These are phyloP conservation scores for Blastobotrys apis DNA, from an alignment of 1,139 yeast genomes.

Conservation along the genomic window DNA sequence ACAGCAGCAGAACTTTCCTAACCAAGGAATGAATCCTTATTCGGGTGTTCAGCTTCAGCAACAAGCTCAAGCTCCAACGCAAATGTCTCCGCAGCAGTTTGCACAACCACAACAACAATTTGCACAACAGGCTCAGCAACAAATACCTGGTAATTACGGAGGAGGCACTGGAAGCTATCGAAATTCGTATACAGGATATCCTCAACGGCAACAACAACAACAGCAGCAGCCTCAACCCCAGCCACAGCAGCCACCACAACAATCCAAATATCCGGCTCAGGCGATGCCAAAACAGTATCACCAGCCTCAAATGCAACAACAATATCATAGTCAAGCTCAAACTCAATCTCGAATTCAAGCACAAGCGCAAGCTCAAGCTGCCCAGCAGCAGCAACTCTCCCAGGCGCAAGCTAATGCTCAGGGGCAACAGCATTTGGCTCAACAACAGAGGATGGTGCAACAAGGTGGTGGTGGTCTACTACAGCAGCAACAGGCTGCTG, in stretches of 20 bases:
- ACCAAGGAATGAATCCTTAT: conserved; percentile 12
- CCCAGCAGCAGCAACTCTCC: conserved; percentile 10
- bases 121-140: no score
- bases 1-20: not conserved
- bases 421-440: conserved; percentile 14
- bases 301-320: conserved; percentile 6
- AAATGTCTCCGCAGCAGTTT: not conserved
- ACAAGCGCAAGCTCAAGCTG: conserved; percentile 5
- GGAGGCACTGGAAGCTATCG: not conserved
- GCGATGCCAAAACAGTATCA: conserved; percentile 4
- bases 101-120: not conserved
- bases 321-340: conserved; percentile 3
- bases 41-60: conserved; percentile 15
- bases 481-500: conserved; percentile 16
- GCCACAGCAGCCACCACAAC: conserved; percentile 3
- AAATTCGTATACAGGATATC: no score
- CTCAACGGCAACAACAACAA: conserved; percentile 8
- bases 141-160: not conserved
- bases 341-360: conserved; percentile 3
- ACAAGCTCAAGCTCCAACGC: conserved; percentile 3
- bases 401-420: conserved; percentile 12
- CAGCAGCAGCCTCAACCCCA: not conserved
- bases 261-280: not conserved
- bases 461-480: no score
- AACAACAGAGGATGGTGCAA: conserved; percentile 12